Percentiles rank a stretch among this genome's conserved stretches.
Conservation (phyloP, 148 eudicot genomes). For the Fagopyrum esculentum region DNA sequence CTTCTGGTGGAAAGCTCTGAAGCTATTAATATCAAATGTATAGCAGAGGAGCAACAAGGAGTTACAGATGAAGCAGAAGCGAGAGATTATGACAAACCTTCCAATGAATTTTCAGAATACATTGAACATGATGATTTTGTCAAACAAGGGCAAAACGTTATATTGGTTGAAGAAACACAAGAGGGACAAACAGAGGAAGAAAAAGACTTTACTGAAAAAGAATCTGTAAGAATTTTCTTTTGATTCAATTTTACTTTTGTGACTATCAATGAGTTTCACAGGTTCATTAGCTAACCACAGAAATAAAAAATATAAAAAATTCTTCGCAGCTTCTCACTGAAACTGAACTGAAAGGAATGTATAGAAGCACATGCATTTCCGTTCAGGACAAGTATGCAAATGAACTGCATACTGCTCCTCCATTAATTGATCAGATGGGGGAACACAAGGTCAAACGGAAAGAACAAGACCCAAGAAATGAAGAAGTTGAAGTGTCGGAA, state of each 20-base stretch:
- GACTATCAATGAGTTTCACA: neutral
- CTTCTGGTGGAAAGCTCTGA: neutral
- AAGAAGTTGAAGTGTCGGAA: neutral
- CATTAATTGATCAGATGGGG: neutral
- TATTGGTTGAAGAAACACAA: neutral
- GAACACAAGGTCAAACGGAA: neutral
- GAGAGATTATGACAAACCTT: neutral
- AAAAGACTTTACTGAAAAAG: neutral
- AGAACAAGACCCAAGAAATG: neutral
- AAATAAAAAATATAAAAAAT: no score
- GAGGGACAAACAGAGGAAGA: neutral
- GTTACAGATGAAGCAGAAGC: neutral
- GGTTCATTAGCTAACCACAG: neutral
- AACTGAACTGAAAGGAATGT: neutral
- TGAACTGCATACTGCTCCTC: no score
- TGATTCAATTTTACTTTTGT: neutral
- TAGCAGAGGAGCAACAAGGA: neutral
- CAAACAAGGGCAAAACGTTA: neutral
- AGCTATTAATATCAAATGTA: neutral
- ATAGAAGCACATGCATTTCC: no score
- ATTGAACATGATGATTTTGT: neutral
- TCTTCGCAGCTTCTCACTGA: neutral
- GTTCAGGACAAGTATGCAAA: no score
- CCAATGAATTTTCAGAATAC: neutral
- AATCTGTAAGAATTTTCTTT: neutral